Conservation (phyloP, 1,284 basidiomycete genomes). For the Trichosporon ovoides region DNA sequence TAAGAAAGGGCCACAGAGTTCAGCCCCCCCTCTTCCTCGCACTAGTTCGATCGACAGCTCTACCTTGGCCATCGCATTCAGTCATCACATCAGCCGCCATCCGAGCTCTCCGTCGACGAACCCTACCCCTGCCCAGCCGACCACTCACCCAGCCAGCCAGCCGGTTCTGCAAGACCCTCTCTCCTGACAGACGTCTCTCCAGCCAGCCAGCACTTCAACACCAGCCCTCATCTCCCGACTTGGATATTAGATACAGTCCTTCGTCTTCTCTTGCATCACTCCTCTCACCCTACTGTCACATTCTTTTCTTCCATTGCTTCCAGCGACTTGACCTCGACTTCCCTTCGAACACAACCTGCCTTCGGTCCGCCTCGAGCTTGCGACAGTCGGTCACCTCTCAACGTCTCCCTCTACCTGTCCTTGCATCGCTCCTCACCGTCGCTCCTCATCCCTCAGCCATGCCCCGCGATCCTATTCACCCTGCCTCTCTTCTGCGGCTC, state of each 20-base stretch:
- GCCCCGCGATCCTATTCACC: slow-evolving; percentile 38
- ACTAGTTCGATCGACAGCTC: slow-evolving; percentile 7
- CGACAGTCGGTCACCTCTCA: background rate
- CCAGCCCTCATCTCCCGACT: too few species aligned
- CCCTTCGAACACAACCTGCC: background rate
- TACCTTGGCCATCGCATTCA: background rate
- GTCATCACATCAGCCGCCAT: background rate
- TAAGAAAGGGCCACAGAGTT: slow-evolving; percentile 1
- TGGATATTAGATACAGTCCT: background rate
- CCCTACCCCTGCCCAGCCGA: background rate
- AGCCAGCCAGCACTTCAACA: too few species aligned
- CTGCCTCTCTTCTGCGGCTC: slow-evolving; percentile 63
- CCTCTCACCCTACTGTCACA: background rate
- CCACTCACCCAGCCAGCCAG: background rate
- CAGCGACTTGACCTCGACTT: background rate
- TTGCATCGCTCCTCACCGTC: background rate
- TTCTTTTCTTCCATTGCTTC: background rate
- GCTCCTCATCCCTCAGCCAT: background rate
- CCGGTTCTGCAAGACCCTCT: too few species aligned
- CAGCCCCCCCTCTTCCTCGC: slow-evolving; percentile 1
- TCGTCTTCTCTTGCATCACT: background rate
- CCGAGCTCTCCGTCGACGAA: background rate
- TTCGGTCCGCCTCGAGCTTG: background rate
- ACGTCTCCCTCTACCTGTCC: background rate
- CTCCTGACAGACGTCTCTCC: too few species aligned